Percentiles rank a stretch among this genome's conserved stretches.
phyloP scores from a whole-genome alignment of 192 early-diverging fungal genomes.

The Entomortierella beljakovae region DNA sequence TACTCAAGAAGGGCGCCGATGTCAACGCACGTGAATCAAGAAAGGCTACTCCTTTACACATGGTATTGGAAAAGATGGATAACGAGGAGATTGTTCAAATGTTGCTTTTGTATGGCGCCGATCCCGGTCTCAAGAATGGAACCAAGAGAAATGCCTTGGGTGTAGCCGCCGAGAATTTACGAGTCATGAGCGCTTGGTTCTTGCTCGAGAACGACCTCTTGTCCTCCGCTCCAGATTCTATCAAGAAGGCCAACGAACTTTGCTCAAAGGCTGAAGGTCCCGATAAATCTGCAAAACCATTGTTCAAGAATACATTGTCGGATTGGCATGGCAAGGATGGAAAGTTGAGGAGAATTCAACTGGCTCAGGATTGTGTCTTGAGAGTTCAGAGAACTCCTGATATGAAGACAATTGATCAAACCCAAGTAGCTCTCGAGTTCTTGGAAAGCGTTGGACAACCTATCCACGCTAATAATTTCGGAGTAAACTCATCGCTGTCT shows the following conservation, averaged over 20 bases:
- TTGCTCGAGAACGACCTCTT: conserved; percentile 50
- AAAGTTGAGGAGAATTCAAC: conserved; percentile 25
- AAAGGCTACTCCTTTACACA: conserved; percentile 36
- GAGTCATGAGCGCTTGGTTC: conserved; percentile 53
- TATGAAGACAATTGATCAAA: conserved; percentile 50
- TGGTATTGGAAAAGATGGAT: conserved; percentile 42
- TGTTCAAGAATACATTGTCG: conserved; percentile 51
- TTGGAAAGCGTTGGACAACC: conserved; percentile 33
- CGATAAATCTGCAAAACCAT: conserved; percentile 41
- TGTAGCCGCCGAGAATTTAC: conserved; percentile 37
- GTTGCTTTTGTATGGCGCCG: conserved; percentile 47
- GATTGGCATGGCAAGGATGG: conserved; percentile 52
- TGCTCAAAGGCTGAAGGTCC: conserved; percentile 54
- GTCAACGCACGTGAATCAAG: conserved; percentile 37
- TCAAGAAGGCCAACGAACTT: conserved; percentile 38
- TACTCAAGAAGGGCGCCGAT: conserved; percentile 46
- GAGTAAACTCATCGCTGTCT: no score
- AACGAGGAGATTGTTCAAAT: conserved; percentile 49
- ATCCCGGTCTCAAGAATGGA: conserved; percentile 30
- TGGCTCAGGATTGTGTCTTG: conserved; percentile 46
- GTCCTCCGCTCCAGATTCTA: conserved; percentile 40
- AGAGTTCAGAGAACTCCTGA: conserved; percentile 42
- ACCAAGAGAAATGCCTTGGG: conserved; percentile 35
- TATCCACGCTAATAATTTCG: conserved; percentile 8
- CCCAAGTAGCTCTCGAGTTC: conserved; percentile 40